A percentile compares a stretch with the other conserved stretches of the same genome.
These are phyloP conservation scores for Penicillium concentricum DNA, from an alignment of 2,329 filamentous ascomycete genomes.

Conservation along the genomic window DNA sequence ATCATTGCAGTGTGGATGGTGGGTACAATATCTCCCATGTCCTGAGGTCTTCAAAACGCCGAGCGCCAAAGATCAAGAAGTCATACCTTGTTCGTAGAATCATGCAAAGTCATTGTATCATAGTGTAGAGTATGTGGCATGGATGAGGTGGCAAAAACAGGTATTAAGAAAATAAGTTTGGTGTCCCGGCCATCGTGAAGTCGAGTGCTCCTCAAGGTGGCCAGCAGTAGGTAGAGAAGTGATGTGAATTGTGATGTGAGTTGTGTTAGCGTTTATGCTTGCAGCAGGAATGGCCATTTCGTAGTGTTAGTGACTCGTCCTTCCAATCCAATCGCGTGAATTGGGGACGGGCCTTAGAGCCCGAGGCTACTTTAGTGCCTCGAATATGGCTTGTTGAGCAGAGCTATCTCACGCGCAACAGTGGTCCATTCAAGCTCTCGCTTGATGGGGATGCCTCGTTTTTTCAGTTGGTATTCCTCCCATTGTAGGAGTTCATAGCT, in stretches of 20 bases:
- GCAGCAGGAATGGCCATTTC: not conserved
- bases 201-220: too few species aligned
- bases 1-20: conserved; percentile 5
- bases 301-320: too few species aligned
- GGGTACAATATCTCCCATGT: conserved; percentile 7
- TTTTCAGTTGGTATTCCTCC: conserved; percentile 73
- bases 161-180: not conserved
- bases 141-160: conserved; percentile 8
- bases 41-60: conserved; percentile 14
- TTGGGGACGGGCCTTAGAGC: not conserved
- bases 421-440: conserved; percentile 90
- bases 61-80: conserved; percentile 20
- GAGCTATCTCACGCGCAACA: conserved; percentile 82
- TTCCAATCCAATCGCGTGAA: not conserved
- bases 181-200: not conserved
- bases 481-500: conserved; percentile 87
- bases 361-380: conserved; percentile 42
- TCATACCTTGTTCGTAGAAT: conserved; percentile 17
- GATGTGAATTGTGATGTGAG: not conserved
- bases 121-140: not conserved
- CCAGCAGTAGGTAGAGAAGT: not conserved
- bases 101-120: conserved; percentile 18
- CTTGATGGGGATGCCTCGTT: conserved; percentile 55
- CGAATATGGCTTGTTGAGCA: conserved; percentile 94
- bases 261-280: not conserved